These are phyloP conservation scores for Panellus pusillus DNA, from an alignment of 768 basidiomycete genomes.

Conservation along the genomic window DNA sequence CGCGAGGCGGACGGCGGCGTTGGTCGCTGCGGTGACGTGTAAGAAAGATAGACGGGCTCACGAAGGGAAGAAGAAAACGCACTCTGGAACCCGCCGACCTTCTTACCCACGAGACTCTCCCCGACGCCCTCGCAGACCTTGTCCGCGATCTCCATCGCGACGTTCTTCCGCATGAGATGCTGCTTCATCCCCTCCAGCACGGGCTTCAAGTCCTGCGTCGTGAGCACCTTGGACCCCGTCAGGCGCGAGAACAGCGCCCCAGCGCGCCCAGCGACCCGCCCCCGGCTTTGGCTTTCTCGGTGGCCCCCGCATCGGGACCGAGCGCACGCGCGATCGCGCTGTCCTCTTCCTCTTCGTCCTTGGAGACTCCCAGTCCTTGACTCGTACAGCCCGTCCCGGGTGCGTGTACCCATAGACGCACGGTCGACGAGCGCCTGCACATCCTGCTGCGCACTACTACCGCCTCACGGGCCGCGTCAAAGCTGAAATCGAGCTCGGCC, in stretches of 20 bases:
- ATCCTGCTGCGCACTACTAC: too few species aligned
- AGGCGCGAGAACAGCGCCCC: constrained; percentile 80
- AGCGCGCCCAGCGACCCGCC: constrained; percentile 57
- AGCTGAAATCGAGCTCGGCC: constrained; percentile 88
- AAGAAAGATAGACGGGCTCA: constrained; percentile 8
- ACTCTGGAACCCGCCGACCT: constrained; percentile 90
- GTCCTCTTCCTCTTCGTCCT: constrained; percentile 39
- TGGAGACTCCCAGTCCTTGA: constrained; percentile 80
- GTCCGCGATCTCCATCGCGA: constrained; percentile 92
- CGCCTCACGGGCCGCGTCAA: too few species aligned
- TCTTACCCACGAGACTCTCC: constrained; percentile 84
- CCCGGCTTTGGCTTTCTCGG: constrained; percentile 30
- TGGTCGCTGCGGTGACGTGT: constrained; percentile 59
- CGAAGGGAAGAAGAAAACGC: constrained; percentile 26
- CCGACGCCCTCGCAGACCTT: constrained; percentile 96
- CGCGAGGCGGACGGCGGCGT: constrained; percentile 78
- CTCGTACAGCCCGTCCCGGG: constrained; percentile 66
- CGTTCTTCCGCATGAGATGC: constrained; percentile 98
- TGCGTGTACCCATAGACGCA: constrained; percentile 75
- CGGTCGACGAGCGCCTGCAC: constrained; percentile 65
- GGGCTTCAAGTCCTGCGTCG: constrained; percentile 80
- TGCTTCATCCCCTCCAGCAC: constrained; percentile 94
- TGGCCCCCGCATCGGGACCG: constrained; percentile 42
- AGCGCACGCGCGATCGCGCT: constrained; percentile 64
- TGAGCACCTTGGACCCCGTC: constrained; percentile 82